These are phyloP conservation scores for Paradendryphiella salina DNA, from an alignment of 2,329 filamentous ascomycete species.

Conservation along the genomic window DNA sequence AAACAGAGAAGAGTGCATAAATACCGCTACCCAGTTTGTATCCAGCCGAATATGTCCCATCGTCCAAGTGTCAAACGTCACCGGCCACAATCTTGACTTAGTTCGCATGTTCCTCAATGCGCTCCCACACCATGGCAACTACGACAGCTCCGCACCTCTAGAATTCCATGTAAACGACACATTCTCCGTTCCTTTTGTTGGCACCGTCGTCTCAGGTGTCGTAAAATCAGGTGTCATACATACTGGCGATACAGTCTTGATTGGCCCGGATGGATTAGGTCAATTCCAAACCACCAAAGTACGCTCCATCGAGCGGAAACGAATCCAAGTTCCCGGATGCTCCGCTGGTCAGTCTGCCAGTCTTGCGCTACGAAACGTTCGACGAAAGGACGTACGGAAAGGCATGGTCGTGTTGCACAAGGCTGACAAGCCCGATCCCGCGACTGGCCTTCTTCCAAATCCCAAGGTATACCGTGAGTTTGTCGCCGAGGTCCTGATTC, in stretches of 20 bases:
- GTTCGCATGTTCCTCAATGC: constrained; percentile 95
- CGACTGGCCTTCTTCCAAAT: constrained; percentile 39
- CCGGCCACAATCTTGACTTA: constrained; percentile 84
- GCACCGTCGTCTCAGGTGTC: constrained; percentile 93
- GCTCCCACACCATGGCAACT: constrained; percentile 89
- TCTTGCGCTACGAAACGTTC: constrained; percentile 84
- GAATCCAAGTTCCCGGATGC: constrained; percentile 83
- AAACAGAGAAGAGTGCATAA: constrained; percentile 85
- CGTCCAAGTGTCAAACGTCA: constrained; percentile 98
- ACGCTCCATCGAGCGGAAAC: constrained; percentile 91
- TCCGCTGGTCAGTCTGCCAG: constrained; percentile 91
- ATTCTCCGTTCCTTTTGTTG: constrained; percentile 95
- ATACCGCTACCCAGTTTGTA: constrained; percentile 94
- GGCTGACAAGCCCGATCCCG: constrained; percentile 64
- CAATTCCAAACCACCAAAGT: constrained; percentile 87
- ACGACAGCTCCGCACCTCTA: constrained; percentile 80
- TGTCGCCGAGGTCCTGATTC: constrained; percentile 78
- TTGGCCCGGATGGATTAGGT: constrained; percentile 88
- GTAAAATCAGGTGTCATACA: constrained; percentile 83
- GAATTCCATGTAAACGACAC: constrained; percentile 97
- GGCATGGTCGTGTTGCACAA: constrained; percentile 96
- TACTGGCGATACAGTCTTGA: constrained; percentile 82
- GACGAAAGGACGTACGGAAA: constrained; percentile 91
- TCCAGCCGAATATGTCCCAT: constrained; percentile 94
- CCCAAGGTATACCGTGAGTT: constrained; percentile 60